phyloP scores from a whole-genome alignment of 495 filamentous ascomycete species.

The Sabuloglossum arenarium region DNA sequence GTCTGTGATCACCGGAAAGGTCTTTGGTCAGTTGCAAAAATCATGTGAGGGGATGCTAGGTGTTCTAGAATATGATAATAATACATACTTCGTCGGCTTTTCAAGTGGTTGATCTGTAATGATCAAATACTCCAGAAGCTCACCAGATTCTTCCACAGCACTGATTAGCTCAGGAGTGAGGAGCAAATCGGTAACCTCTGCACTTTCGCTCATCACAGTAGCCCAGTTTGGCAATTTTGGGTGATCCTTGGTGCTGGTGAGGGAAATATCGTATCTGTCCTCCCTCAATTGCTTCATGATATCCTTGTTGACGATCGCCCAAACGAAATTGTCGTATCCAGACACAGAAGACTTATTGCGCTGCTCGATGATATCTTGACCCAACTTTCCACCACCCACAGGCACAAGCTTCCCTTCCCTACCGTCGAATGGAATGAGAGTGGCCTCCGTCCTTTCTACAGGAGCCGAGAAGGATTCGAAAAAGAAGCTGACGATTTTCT shows the following conservation, averaged over 20 bases:
- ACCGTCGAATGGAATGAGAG: slow-evolving; percentile 74
- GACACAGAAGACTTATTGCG: slow-evolving; percentile 43
- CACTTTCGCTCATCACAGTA: slow-evolving; percentile 90
- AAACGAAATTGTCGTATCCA: slow-evolving; percentile 77
- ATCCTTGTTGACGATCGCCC: slow-evolving; percentile 88
- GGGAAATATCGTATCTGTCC: slow-evolving; percentile 82
- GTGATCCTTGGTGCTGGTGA: slow-evolving; percentile 83
- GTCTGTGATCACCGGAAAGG: slow-evolving; percentile 23
- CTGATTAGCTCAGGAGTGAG: slow-evolving; percentile 68
- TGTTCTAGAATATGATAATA: background rate
- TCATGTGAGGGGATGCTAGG: background rate
- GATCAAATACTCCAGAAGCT: slow-evolving; percentile 70
- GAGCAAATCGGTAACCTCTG: slow-evolving; percentile 77
- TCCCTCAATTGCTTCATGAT: slow-evolving; percentile 74
- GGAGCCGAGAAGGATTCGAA: slow-evolving; percentile 52
- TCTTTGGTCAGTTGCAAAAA: background rate
- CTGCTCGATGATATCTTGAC: slow-evolving; percentile 24
- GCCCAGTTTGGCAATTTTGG: slow-evolving; percentile 77
- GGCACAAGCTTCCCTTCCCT: slow-evolving; percentile 62
- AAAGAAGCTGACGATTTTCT: slow-evolving; percentile 49
- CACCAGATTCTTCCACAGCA: slow-evolving; percentile 60
- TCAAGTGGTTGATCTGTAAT: slow-evolving; percentile 80
- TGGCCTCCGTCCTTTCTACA: slow-evolving; percentile 49
- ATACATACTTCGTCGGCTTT: slow-evolving; percentile 62
- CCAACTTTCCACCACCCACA: slow-evolving; percentile 27